phyloP scores from a whole-genome alignment of 2,329 filamentous ascomycete genomes.

The Ascosphaera apis region DNA sequence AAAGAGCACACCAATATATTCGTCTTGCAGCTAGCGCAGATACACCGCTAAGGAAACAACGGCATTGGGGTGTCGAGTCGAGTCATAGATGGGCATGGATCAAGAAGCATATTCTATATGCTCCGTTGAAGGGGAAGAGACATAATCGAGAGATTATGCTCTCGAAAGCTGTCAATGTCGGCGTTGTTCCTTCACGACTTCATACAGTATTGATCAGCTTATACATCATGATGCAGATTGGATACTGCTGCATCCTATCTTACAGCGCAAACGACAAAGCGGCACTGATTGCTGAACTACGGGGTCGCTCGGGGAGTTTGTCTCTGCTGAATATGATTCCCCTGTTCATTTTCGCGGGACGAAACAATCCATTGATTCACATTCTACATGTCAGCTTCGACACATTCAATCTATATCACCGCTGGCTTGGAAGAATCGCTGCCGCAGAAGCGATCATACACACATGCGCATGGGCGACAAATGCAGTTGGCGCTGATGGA shows the following conservation, averaged over 20 bases:
- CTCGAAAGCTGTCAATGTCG: constrained; percentile 43
- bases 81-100: constrained; percentile 19
- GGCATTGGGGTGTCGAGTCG: constrained; percentile 22
- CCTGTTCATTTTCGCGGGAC: constrained; percentile 64
- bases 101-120: constrained; percentile 28
- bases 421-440: constrained; percentile 59
- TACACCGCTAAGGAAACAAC: constrained; percentile 17
- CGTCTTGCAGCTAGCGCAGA: constrained; percentile 20
- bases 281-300: constrained; percentile 54
- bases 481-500: constrained; percentile 43
- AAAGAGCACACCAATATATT: constrained; percentile 22
- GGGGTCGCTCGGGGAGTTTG: constrained; percentile 65
- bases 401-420: constrained; percentile 77
- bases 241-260: constrained; percentile 38
- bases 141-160: constrained; percentile 56
- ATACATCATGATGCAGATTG: constrained; percentile 51
- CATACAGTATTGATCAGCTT: constrained; percentile 44
- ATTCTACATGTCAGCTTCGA: constrained; percentile 79
- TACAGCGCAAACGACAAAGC: constrained; percentile 20
- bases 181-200: constrained; percentile 58
- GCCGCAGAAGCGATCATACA: constrained; percentile 50
- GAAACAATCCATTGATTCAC: constrained; percentile 78
- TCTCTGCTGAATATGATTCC: constrained; percentile 81
- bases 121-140: constrained; percentile 49
- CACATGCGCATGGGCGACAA: constrained; percentile 53